These are phyloP conservation scores for Angophora floribunda DNA, from an alignment of 345 rosid genomes.

Conservation along the genomic window DNA sequence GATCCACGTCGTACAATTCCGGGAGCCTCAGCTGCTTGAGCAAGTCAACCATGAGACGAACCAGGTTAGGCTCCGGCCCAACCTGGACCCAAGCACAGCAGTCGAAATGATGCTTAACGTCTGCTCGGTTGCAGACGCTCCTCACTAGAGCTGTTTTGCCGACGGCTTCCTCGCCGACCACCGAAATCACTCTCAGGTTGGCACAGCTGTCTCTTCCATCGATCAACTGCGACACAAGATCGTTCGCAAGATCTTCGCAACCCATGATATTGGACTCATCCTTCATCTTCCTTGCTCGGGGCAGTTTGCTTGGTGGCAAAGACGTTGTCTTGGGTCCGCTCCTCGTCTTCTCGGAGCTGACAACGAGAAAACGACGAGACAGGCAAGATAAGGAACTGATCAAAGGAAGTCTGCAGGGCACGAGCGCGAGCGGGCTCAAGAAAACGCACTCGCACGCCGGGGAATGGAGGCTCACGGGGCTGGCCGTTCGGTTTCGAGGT, in stretches of 20 bases:
- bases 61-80: not conserved
- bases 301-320: not conserved
- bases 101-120: not conserved
- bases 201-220: rapidly evolving
- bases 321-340: too few species aligned
- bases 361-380: too few species aligned
- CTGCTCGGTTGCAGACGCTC: not conserved
- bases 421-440: rapidly evolving
- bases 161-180: not conserved
- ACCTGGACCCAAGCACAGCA: not conserved
- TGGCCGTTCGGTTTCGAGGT: not conserved
- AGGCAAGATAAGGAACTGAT: not conserved
- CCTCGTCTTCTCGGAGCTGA: too few species aligned
- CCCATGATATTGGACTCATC: not conserved
- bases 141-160: not conserved
- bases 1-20: not conserved
- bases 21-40: not conserved
- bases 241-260: rapidly evolving
- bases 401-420: rapidly evolving
- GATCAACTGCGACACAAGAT: not conserved
- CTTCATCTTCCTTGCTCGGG: not conserved
- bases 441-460: not conserved
- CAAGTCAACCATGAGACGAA: not conserved
- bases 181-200: not conserved
- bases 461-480: not conserved